Percentiles rank a stretch among this genome's conserved stretches.
These are phyloP conservation scores for Calocera cornea DNA, from an alignment of 768 basidiomycete species.

Conservation along the genomic window DNA sequence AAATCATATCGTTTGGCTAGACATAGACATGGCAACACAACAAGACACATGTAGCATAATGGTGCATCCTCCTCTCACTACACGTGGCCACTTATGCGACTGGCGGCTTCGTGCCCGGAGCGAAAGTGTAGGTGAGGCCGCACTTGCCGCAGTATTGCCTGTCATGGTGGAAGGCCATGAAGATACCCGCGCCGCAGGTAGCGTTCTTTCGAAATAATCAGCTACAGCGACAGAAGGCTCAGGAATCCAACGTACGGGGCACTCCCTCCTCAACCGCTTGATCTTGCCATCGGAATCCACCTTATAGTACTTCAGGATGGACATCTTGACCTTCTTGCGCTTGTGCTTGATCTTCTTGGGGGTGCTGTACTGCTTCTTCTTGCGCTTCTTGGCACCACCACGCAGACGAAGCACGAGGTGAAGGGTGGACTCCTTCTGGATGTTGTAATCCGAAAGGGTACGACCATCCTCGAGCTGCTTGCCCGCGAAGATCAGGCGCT, in stretches of 20 bases:
- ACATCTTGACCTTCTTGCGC: slow-evolving; percentile 99
- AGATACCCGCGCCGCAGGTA: slow-evolving; percentile 35
- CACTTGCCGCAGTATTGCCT: slow-evolving; percentile 98
- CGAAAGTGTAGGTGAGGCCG: slow-evolving; percentile 36
- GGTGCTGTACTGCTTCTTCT: slow-evolving; percentile 99
- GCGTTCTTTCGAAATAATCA: slow-evolving; percentile 16
- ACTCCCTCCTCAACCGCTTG: slow-evolving; percentile 97
- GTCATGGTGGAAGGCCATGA: slow-evolving; percentile 96
- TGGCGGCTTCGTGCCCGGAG: slow-evolving; percentile 12
- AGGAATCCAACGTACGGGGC: slow-evolving; percentile 45
- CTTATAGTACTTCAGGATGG: slow-evolving; percentile 99
- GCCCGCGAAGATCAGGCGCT: slow-evolving; percentile 96
- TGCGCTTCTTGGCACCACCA: slow-evolving; percentile 99
- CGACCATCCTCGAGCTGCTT: slow-evolving; percentile 99
- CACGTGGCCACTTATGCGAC: neutral
- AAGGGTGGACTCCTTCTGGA: slow-evolving; percentile 98
- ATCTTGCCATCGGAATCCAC: slow-evolving; percentile 99
- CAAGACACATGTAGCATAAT: neutral
- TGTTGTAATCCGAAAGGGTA: slow-evolving; percentile 89
- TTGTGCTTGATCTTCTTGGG: slow-evolving; percentile 99
- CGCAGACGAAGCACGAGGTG: slow-evolving; percentile 94
- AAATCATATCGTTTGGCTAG: neutral
- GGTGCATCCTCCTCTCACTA: neutral
- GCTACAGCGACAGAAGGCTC: neutral
- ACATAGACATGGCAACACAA: neutral